A percentile compares a stretch with the other conserved stretches of the same genome.
phyloP scores from a whole-genome alignment of 2,329 filamentous ascomycete species.

The Lecanicillium sp. region DNA sequence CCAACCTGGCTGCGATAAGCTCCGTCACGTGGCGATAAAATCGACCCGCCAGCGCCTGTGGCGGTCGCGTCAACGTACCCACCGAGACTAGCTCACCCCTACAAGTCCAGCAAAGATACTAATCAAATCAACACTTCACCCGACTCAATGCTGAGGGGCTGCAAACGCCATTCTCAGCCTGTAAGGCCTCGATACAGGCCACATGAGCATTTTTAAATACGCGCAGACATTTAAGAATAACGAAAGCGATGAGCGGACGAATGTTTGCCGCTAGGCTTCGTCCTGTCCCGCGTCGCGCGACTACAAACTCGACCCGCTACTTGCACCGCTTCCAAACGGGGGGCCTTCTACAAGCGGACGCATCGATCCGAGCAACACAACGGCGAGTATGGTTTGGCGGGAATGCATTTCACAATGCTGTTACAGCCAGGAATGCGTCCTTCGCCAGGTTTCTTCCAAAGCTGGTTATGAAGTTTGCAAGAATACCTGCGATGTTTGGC shows the following conservation, averaged over 20 bases:
- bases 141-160: slow-evolving; percentile 1
- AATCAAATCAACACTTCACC: too few species aligned
- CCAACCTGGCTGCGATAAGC: slow-evolving; percentile 19
- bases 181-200: slow-evolving; percentile 1
- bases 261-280: slow-evolving; percentile 61
- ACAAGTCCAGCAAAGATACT: too few species aligned
- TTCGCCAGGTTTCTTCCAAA: slow-evolving; percentile 68
- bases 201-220: neutral
- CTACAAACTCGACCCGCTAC: slow-evolving; percentile 48
- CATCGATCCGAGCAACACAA: slow-evolving; percentile 50
- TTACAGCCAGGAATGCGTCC: slow-evolving; percentile 54
- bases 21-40: slow-evolving; percentile 25
- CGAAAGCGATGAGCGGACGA: slow-evolving; percentile 26
- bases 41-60: slow-evolving; percentile 2
- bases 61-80: slow-evolving; percentile 3
- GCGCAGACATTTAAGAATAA: neutral
- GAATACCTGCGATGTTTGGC: slow-evolving; percentile 85
- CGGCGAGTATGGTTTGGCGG: slow-evolving; percentile 69
- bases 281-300: slow-evolving; percentile 55
- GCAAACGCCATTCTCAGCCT: slow-evolving; percentile 1
- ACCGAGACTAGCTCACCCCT: too few species aligned
- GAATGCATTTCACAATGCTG: slow-evolving; percentile 77
- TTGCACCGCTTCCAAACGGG: slow-evolving; percentile 60
- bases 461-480: slow-evolving; percentile 79
- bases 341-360: slow-evolving; percentile 60